These are phyloP conservation scores for Dothideomycetes sp. DNA, from an alignment of 2,329 filamentous ascomycete genomes.

Conservation along the genomic window DNA sequence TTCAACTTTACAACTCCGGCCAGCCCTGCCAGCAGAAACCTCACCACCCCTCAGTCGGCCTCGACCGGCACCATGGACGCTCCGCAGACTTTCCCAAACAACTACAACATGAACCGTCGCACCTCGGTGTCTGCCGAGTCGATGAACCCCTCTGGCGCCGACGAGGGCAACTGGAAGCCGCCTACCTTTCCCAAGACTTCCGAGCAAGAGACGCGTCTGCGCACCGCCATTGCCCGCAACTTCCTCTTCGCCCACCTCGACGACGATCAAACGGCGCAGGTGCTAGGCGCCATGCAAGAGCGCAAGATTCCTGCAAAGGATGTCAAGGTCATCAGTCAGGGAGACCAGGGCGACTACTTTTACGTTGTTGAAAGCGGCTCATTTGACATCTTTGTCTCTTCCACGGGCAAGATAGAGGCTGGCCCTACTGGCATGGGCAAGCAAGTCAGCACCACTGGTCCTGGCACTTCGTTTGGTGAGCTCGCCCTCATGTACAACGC, in stretches of 20 bases:
- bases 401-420: conserved; percentile 62
- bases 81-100: conserved; percentile 66
- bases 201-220: conserved; percentile 71
- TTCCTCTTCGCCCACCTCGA: conserved; percentile 92
- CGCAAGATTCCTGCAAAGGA: conserved; percentile 91
- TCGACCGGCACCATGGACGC: conserved; percentile 33
- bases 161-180: conserved; percentile 83
- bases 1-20: conserved; percentile 24
- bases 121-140: conserved; percentile 97
- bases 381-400: conserved; percentile 87
- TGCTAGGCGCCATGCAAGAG: conserved; percentile 83
- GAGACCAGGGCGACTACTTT: conserved; percentile 93
- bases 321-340: conserved; percentile 85
- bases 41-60: conserved; percentile 28
- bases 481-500: conserved; percentile 98
- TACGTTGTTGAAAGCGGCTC: conserved; percentile 88
- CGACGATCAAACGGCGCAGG: conserved; percentile 79
- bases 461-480: conserved; percentile 92
- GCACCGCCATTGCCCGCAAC: conserved; percentile 73
- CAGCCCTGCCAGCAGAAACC: conserved; percentile 13
- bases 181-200: conserved; percentile 72
- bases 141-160: conserved; percentile 73
- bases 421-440: conserved; percentile 73
- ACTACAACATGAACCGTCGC: conserved; percentile 87
- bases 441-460: conserved; percentile 70